A percentile compares a stretch with the other conserved stretches of the same genome.
phyloP scores from a whole-genome alignment of 495 filamentous ascomycete genomes.

The Viridothelium virens region DNA sequence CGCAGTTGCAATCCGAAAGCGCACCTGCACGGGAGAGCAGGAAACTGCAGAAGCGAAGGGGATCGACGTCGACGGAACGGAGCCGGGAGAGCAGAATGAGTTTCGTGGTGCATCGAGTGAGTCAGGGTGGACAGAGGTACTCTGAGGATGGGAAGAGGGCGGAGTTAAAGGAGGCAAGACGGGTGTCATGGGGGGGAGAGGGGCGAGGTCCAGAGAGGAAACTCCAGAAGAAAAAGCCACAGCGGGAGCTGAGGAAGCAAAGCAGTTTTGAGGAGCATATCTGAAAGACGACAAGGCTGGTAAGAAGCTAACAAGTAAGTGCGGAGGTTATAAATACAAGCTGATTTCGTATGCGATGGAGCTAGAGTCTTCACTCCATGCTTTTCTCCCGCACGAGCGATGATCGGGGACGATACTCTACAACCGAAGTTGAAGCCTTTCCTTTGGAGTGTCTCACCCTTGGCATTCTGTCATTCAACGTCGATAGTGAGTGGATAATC shows the following conservation, averaged over 20 bases:
- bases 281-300: background rate
- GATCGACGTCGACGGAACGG: background rate
- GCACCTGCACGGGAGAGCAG: background rate
- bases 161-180: background rate
- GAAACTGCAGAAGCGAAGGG: conserved; percentile 3
- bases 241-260: background rate
- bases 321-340: too few relatives aligned
- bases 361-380: too few relatives aligned
- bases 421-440: too few relatives aligned
- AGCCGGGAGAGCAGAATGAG: background rate
- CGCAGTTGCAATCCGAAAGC: background rate
- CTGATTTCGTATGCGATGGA: too few relatives aligned
- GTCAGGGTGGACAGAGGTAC: background rate
- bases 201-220: background rate
- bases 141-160: background rate
- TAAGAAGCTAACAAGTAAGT: too few relatives aligned
- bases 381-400: too few relatives aligned
- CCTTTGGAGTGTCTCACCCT: too few relatives aligned
- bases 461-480: too few relatives aligned
- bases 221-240: background rate
- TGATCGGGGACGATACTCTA: too few relatives aligned
- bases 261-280: conserved; percentile 1
- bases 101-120: background rate
- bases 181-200: background rate
- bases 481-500: too few relatives aligned